phyloP scores from a whole-genome alignment of 164 flowering plant species.

The Macadamia tetraphylla region DNA sequence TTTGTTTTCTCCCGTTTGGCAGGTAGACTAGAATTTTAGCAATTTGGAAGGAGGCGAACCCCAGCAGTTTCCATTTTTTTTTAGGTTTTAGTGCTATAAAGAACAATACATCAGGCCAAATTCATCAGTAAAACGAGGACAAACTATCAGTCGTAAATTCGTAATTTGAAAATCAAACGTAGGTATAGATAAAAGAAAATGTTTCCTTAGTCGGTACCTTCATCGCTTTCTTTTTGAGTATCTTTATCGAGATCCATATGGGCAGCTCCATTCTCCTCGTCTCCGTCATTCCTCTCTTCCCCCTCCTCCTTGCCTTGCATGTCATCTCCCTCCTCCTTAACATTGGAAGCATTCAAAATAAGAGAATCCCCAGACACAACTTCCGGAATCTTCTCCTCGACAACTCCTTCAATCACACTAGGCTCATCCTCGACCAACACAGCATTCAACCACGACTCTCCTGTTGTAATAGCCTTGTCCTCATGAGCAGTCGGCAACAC shows the following conservation, averaged over 20 bases:
- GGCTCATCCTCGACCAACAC: not conserved
- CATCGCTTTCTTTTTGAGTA: not conserved
- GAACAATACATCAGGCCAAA: not conserved
- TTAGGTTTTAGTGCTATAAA: too few species aligned
- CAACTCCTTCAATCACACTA: not conserved
- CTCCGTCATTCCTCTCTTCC: not conserved
- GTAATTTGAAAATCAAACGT: too few species aligned
- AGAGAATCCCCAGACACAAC: not conserved
- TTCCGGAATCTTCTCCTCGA: not conserved
- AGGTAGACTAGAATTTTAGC: too few species aligned
- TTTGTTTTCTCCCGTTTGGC: too few species aligned
- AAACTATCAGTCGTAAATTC: too few species aligned
- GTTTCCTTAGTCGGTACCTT: too few species aligned
- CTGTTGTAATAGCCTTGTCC: not conserved
- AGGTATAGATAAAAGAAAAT: not conserved
- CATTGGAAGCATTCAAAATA: slow-evolving; percentile 1
- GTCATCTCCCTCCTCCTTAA: not conserved
- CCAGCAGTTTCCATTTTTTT: too few species aligned
- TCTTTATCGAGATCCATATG: slow-evolving; percentile 4
- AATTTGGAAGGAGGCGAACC: too few species aligned
- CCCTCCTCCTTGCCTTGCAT: not conserved
- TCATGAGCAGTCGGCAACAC: not conserved
- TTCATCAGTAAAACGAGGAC: not conserved
- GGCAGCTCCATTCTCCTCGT: not conserved
- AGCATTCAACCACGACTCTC: not conserved